phyloP scores from a whole-genome alignment of 257 asterid species.

The Lithospermum erythrorhizon region DNA sequence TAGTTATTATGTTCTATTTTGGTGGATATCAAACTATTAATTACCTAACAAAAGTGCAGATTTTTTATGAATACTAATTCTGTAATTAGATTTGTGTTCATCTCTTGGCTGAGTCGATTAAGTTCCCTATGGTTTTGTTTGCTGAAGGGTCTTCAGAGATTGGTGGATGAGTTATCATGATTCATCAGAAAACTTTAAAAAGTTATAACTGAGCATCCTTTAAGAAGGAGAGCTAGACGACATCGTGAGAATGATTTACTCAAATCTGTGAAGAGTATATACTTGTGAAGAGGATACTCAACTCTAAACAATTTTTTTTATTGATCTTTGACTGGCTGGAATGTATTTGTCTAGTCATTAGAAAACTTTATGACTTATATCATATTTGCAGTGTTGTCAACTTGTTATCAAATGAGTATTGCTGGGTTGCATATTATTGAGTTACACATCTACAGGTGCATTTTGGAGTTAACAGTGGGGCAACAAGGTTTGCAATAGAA shows the following conservation, averaged over 20 bases:
- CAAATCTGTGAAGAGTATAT: no score
- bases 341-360: no score
- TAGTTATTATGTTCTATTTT: no score
- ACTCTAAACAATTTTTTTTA: no score
- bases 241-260: neutral
- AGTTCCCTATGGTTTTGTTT: neutral
- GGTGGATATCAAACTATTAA: neutral
- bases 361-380: no score
- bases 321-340: no score
- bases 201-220: no score
- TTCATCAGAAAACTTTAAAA: neutral
- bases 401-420: neutral
- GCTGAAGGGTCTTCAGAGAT: neutral
- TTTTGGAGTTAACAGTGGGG: slow-evolving; percentile 97
- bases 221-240: neutral
- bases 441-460: slow-evolving; percentile 45
- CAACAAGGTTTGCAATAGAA: slow-evolving; percentile 89
- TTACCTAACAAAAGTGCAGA: neutral
- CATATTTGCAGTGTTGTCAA: neutral
- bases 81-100: neutral
- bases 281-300: no score
- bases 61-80: neutral
- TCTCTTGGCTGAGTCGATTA: neutral
- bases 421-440: neutral
- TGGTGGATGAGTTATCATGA: neutral